phyloP scores from a whole-genome alignment of 306 rosid species.

The Trifolium pratense region DNA sequence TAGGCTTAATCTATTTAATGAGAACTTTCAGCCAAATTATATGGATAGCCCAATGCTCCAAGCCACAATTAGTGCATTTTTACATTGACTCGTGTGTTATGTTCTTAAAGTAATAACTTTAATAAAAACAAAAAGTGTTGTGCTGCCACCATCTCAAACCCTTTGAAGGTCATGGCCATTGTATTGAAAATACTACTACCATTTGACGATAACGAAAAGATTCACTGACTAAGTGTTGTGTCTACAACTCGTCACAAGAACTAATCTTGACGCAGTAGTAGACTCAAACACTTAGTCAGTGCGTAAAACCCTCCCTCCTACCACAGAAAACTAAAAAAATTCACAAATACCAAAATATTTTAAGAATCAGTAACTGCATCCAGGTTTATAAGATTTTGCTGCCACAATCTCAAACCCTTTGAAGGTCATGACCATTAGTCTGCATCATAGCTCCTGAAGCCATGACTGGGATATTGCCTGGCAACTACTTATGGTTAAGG shows the following conservation, averaged over 20 bases:
- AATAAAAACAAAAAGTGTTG: background rate
- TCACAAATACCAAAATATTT: conserved; percentile 24
- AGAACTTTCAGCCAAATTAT: background rate
- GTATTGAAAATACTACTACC: conserved; percentile 28
- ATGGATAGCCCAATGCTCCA: conserved; percentile 1
- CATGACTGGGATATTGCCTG: conserved; percentile 47
- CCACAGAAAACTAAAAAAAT: background rate
- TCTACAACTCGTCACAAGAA: background rate
- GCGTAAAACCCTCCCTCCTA: conserved; percentile 19
- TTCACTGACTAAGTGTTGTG: background rate
- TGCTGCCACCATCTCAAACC: conserved; percentile 54
- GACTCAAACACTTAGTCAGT: conserved; percentile 20
- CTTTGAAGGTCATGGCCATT: conserved; percentile 51
- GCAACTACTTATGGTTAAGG: conserved; percentile 63
- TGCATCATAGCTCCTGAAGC: conserved; percentile 59
- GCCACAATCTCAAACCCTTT: conserved; percentile 55
- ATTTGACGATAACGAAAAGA: background rate
- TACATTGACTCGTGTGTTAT: conserved; percentile 10
- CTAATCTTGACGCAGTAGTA: background rate
- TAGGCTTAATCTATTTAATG: no score
- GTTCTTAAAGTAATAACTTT: background rate
- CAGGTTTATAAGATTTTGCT: conserved; percentile 44
- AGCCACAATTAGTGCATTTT: conserved; percentile 6
- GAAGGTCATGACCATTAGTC: conserved; percentile 51
- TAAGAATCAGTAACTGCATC: conserved; percentile 46